Conservation (phyloP, 768 basidiomycete species). For the Clavaria fumosa region DNA sequence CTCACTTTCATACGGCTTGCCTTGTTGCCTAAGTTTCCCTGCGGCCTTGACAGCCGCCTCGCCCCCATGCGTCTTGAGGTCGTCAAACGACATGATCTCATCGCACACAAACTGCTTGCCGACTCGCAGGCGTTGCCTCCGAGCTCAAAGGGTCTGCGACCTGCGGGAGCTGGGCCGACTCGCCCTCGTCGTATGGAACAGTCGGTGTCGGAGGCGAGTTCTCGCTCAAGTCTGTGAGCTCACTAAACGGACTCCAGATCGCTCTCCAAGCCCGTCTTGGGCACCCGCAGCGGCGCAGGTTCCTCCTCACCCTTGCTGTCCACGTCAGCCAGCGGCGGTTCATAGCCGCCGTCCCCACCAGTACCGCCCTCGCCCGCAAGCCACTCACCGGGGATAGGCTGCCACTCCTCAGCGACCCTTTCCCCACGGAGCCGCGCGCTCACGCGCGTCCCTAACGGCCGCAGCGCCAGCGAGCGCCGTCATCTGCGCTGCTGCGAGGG, state of each 20-base stretch:
- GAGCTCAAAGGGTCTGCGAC: no score
- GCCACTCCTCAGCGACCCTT: conserved; percentile 50
- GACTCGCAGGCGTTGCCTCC: no score
- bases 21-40: conserved; percentile 89
- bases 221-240: conserved; percentile 60
- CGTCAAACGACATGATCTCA: conserved; percentile 89
- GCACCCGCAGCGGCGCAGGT: conserved; percentile 2
- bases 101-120: conserved; percentile 97
- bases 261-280: conserved; percentile 44
- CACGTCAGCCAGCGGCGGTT: conserved; percentile 7
- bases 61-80: conserved; percentile 81
- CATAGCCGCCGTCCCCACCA: conserved; percentile 9
- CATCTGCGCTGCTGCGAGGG: no score
- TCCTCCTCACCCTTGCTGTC: conserved; percentile 10
- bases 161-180: no score
- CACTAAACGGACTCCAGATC: conserved; percentile 52
- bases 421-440: conserved; percentile 51
- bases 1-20: conserved; percentile 91
- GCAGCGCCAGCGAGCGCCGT: no score
- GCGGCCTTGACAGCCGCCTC: conserved; percentile 89
- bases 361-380: conserved; percentile 13
- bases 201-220: conserved; percentile 13
- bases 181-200: conserved; percentile 4
- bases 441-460: conserved; percentile 39
- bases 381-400: conserved; percentile 70